phyloP scores from a whole-genome alignment of 2,329 filamentous ascomycete genomes.

The Cercospora sojina region DNA sequence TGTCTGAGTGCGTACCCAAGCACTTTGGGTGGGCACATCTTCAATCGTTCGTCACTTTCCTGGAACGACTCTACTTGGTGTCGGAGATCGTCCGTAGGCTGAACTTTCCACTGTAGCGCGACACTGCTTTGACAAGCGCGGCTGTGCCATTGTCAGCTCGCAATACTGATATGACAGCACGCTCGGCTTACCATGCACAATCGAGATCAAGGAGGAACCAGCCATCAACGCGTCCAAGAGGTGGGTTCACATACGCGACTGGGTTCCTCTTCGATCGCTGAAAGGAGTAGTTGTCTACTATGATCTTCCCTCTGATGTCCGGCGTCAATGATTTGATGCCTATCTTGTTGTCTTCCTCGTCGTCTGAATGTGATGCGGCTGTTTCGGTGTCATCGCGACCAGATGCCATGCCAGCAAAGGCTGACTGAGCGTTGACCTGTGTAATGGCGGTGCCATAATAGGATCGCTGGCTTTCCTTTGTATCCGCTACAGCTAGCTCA shows the following conservation, averaged over 20 bases:
- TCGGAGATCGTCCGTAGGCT: background rate
- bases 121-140: background rate
- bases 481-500: background rate
- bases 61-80: background rate
- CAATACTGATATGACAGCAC: too few species aligned
- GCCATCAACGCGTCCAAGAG: background rate
- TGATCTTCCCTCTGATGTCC: background rate
- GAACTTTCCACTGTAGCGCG: background rate
- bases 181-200: background rate
- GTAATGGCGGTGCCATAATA: constrained; percentile 7
- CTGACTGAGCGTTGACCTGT: background rate
- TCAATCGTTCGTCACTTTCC: background rate
- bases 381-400: background rate
- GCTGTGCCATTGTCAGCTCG: background rate
- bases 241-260: background rate
- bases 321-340: background rate
- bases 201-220: background rate
- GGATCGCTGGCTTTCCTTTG: background rate
- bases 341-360: background rate
- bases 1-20: background rate
- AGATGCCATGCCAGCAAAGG: background rate
- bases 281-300: constrained; percentile 1
- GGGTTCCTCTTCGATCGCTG: background rate
- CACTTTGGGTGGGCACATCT: background rate
- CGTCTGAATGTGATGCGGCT: background rate